These are phyloP conservation scores for Plasmodium knowlesi DNA, from an alignment of 169 alveolate species.

Conservation along the genomic window DNA sequence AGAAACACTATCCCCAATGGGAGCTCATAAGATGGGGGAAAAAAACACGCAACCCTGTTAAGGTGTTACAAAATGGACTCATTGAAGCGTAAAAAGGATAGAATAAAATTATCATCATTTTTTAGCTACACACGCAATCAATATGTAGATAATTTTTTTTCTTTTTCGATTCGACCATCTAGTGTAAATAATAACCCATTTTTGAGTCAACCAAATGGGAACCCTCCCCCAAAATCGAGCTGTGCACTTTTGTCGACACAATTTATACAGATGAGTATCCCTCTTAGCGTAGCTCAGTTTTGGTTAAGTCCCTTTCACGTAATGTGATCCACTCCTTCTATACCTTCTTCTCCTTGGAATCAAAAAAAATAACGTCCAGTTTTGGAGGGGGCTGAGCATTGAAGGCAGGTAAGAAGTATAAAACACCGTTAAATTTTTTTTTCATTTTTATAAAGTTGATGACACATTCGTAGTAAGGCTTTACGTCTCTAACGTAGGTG, in stretches of 20 bases:
- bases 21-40: neutral
- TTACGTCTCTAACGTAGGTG: constrained; percentile 79
- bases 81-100: too few relatives aligned
- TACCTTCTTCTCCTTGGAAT: constrained; percentile 71
- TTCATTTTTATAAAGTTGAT: constrained; percentile 76
- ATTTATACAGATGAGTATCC: neutral
- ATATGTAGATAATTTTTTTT: too few relatives aligned
- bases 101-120: too few relatives aligned
- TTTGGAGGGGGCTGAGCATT: constrained; percentile 83
- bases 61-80: too few relatives aligned
- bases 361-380: constrained; percentile 63
- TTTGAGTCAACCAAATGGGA: neutral
- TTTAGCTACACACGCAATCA: too few relatives aligned
- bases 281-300: neutral
- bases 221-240: neutral
- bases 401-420: constrained; percentile 81
- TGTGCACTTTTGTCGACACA: neutral
- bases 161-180: too few relatives aligned
- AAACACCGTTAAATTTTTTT: constrained; percentile 72
- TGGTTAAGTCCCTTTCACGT: neutral
- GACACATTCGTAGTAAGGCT: constrained; percentile 80
- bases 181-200: too few relatives aligned
- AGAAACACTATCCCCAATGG: neutral
- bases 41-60: too few relatives aligned
- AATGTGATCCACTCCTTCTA: too few relatives aligned